Conservation (phyloP, 805 yeast genomes). For the Candida morakotiae region DNA sequence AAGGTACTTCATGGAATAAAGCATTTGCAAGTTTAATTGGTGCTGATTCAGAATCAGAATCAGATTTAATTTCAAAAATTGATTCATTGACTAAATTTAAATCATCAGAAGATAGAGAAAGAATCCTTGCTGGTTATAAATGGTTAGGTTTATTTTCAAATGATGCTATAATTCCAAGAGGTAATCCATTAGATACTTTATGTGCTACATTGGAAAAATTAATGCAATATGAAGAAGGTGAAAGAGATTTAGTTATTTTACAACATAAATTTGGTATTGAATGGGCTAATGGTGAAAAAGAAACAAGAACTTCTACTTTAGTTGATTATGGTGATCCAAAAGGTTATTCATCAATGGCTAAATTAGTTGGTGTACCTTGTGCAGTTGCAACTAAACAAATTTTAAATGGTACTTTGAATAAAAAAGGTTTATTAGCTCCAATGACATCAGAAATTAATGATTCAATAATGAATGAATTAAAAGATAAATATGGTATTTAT, state of each 20-base stretch:
- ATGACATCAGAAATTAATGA: conserved; percentile 85
- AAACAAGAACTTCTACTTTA: conserved; percentile 91
- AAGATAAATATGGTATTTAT: conserved; percentile 84
- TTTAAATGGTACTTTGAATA: conserved; percentile 70
- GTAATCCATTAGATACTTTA: conserved; percentile 90
- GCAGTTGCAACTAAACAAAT: conserved; percentile 91
- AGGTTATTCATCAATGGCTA: conserved; percentile 97
- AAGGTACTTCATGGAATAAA: conserved; percentile 82
- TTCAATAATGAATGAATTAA: conserved; percentile 86
- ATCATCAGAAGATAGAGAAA: conserved; percentile 73
- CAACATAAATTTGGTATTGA: conserved; percentile 98
- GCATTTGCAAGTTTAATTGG: conserved; percentile 76
- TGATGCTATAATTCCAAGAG: conserved; percentile 75
- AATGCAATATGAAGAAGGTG: conserved; percentile 95
- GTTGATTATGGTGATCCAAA: conserved; percentile 87
- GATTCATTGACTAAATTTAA: conserved; percentile 76
- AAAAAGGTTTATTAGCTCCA: conserved; percentile 87
- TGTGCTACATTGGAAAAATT: conserved; percentile 93
- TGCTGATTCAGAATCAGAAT: conserved; percentile 63
- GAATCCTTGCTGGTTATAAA: conserved; percentile 81
- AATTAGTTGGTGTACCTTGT: conserved; percentile 96
- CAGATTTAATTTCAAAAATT: conserved; percentile 73
- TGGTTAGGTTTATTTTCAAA: conserved; percentile 94
- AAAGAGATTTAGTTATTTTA: conserved; percentile 90
- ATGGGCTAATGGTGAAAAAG: conserved; percentile 90